Base-by-base conservation (phyloP, 108 stramenopile species). In the Skeletonema tropicum region DNA sequence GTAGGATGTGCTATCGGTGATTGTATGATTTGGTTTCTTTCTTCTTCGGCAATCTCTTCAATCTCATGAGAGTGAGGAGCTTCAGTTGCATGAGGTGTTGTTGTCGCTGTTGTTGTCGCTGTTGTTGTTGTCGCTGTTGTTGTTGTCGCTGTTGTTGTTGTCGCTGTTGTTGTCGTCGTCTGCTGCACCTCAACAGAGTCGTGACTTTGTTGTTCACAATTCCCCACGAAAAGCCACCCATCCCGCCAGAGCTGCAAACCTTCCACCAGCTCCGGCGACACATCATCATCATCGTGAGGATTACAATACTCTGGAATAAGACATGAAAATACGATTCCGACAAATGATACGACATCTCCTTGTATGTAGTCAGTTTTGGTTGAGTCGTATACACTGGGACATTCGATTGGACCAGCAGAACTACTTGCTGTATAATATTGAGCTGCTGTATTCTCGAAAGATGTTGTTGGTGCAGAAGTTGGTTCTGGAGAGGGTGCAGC, bases 241-340 rank as follows among this genome's bases (percentile, higher is more conserved):
- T 45, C 42, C n/a, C 42, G 42, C 42, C 42, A 45, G 42, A 45
- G 42, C 42, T 45, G 14, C 15, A 45, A n/a, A n/a, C 42, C 42
- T 4, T 45, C 42, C 4, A 45, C 42, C 15, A 4, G 42, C 14
- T 45, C 42, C 3, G 42, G 42, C 3, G 42, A 45, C 0, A 45
- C 42, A 45, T n/a, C n/a, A n/a, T n/a, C n/a, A n/a, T n/a, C n/a
- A n/a, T 45, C 42, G 42, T 45, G 42, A n/a, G 42, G 42, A 45
- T 45, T 45, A 45, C 42, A 45, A 45, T 45, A 45, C 42, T 45
- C 42, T n/a, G 42, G 42, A 45, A 12, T 4, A 45, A 45, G 42
- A n/a, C 42, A 45, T n/a, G 42, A 45, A 45, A 45, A 45, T 45
- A 45, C 15, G 15, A 45, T 45, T 45, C 42, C 42, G 15, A 45